Conservation (phyloP, 2,329 filamentous ascomycete genomes). For the Trichoderma koningii region DNA sequence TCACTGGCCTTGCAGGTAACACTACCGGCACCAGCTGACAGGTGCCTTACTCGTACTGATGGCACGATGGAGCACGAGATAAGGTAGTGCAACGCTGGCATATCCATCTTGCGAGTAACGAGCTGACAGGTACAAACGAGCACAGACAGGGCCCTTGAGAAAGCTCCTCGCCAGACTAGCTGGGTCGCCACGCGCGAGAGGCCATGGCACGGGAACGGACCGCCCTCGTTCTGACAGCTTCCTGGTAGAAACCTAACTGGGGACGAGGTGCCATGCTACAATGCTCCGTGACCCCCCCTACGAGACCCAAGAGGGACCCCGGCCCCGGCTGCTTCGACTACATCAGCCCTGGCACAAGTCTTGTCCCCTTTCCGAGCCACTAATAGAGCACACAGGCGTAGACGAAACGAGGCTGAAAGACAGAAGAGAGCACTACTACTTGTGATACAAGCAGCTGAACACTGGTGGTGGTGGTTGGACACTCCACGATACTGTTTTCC, state of each 20-base stretch:
- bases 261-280: too few relatives aligned
- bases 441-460: neutral
- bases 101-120: neutral
- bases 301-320: slow-evolving; percentile 1
- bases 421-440: neutral
- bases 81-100: too few relatives aligned
- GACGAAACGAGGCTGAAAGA: neutral
- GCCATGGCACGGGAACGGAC: slow-evolving; percentile 6
- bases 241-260: neutral
- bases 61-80: too few relatives aligned
- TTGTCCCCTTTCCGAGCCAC: slow-evolving; percentile 1
- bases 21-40: too few relatives aligned
- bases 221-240: slow-evolving; percentile 18
- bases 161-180: slow-evolving; percentile 13
- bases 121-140: slow-evolving; percentile 12
- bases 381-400: slow-evolving; percentile 9
- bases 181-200: slow-evolving; percentile 19
- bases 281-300: neutral
- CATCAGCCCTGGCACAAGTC: neutral
- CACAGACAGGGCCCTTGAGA: neutral
- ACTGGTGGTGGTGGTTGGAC: neutral
- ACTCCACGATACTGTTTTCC: too few relatives aligned
- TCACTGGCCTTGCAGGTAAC: too few relatives aligned
- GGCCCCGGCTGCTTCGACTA: neutral
- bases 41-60: too few relatives aligned